Evolutionary conservation across 1,139 yeast species (phyloP), one percentile per base, ranked within the genome.

Genomic region (Pneumocystis canis): DNA sequence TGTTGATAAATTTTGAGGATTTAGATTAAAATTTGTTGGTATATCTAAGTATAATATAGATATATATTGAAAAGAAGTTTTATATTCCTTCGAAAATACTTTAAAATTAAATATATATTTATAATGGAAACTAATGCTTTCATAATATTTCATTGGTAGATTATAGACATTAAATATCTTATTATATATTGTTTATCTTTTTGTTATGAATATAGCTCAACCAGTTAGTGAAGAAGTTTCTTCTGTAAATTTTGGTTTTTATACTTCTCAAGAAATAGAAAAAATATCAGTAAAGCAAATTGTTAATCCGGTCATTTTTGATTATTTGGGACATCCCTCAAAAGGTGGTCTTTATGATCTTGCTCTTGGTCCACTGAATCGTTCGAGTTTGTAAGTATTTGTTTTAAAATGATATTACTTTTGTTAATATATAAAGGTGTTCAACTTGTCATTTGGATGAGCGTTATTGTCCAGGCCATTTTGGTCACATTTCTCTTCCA

Each of bases 401-500:
- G 69, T 64, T 33, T 70, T 68, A n/a, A 60, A 63, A 11, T 25
- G 28, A 25, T 37, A 37, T 37, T 16, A 16, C 30, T 47, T 25
- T 57, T 39, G 7, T 39, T 25, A 9, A 57, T 59, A 37, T 37
- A 32, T 62, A 47, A 65, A 66, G 78, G 63, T 90, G 99, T 81
- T 80, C 94, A 35, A 92, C 98, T 1, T 94, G 99, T 81, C 97
- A 97, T 33, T 79, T 92, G 67, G 96, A 89, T 73, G 97, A 92
- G 70, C 84, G 87, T 71, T 85, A 83, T 71, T 94, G 99, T 77
- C 97, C 97, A 2, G 99, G 99, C 53, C 99, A 94, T 74, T 89
- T 89, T 76, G 99, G 99, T 65, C 98, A 94, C 74, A 89, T 94
- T 66, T 97, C 92, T 73, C 80, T 94, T 69, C 98, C 98, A 9